Evolutionary conservation across 164 flowering plant species (phyloP), one percentile per base, ranked within the genome.

Genomic region (Dillenia suffruticosa): DNA sequence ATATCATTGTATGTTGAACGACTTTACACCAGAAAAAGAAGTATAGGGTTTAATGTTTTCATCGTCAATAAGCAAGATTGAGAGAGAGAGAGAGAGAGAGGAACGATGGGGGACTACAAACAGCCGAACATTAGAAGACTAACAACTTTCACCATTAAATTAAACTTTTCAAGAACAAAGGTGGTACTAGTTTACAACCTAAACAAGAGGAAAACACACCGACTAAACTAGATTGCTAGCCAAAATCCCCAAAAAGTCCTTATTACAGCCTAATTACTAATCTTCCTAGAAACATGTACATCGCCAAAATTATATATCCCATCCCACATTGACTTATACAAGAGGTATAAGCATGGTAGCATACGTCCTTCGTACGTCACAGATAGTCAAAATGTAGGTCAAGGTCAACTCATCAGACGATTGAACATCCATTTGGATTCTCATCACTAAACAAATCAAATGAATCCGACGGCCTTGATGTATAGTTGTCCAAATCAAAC

Each of bases 351-450:
- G 46, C 44, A 3, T 12, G 1, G 57, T 26, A 54, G 32, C 19
- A 8, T 6, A 9, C 15, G 8, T 14, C 10, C 5, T 12, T 5
- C 22, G 15, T 15, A 8, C 24, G 1, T 17, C 58, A 26, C 5
- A 2, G 40, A 1, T 1, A 4, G 7, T 32, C 40, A 32, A 32
- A 32, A 32, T 32, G 40, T 32, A 5, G 12, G 12, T 14, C 47
- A 16, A 17, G 8, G 11, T 12, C 12, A 49, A 48, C 57, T 9
- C 66, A 17, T 84, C 75, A 87, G 86, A 85, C 78, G 22, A 86
- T 50, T 9, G 67, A 73, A 71, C 96, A 89, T 7, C 79, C 90
- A 75, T 78, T 80, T 1, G 85, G 86, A 49, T 83, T 81, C 49
- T 85, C 90, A 53, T 82, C 91, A 48, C 84, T 82, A 24, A 81